Evolutionary conservation across 257 asterid species (phyloP).

Genomic region (Fraxinus pennsylvanica): DNA sequence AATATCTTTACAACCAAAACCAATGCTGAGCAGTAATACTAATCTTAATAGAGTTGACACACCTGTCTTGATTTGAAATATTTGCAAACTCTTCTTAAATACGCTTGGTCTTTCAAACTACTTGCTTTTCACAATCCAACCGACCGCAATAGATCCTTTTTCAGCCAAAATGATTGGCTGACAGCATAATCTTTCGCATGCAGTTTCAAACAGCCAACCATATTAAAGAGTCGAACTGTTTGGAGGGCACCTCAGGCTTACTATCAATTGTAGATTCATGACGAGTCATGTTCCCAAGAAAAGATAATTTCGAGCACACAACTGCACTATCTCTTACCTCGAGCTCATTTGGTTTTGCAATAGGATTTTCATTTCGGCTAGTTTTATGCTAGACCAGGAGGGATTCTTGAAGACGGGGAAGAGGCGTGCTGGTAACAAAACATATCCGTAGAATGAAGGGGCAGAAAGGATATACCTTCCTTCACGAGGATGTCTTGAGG

Average conservation of each 20-base stretch:
- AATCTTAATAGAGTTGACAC: not conserved
- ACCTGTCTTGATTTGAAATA: not conserved
- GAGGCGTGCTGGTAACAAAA: not conserved
- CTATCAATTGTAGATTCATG: not conserved
- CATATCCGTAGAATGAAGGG: not conserved
- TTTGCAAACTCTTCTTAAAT: not conserved
- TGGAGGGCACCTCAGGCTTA: not conserved
- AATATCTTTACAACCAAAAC: not conserved
- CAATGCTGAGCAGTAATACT: not conserved
- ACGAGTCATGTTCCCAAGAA: not conserved
- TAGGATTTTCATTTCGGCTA: not conserved
- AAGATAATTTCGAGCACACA: not conserved
- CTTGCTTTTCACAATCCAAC: not conserved
- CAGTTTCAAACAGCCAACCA: not conserved
- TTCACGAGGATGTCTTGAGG: slow-evolving; percentile 56
- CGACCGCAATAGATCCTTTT: not conserved
- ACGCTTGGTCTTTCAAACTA: not conserved
- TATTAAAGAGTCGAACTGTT: not conserved
- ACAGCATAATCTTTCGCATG: not conserved
- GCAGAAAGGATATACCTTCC: not conserved
- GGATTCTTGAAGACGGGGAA: not conserved
- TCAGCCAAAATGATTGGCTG: not conserved
- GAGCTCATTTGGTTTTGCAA: not conserved
- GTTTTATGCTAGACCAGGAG: not conserved
- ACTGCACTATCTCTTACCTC: not conserved